Conservation (phyloP, 73 alveolate genomes). For the Paramecium biaurelia region DNA sequence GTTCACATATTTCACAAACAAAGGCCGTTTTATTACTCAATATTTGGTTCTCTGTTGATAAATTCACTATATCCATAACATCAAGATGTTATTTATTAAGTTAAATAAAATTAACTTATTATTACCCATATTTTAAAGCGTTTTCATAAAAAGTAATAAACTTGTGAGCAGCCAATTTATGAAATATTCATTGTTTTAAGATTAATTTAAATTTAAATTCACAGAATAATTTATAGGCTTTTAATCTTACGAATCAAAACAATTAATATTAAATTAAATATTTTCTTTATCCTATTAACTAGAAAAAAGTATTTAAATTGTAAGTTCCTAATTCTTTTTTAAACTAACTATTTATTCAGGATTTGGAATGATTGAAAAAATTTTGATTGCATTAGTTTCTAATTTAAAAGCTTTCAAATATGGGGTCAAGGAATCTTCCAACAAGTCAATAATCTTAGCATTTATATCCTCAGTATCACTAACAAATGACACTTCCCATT, state of each 20-base stretch:
- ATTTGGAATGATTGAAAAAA: neutral
- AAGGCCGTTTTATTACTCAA: neutral
- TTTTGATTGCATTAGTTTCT: neutral
- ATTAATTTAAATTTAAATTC: neutral
- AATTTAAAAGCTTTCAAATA: conserved; percentile 33
- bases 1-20: neutral
- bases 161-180: neutral
- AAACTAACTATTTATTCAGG: neutral
- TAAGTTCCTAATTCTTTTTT: neutral
- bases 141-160: neutral
- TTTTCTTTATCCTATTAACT: neutral
- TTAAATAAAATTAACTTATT: neutral
- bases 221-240: neutral
- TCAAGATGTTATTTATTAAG: neutral
- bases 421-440: conserved; percentile 65
- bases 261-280: neutral
- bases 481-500: too few relatives aligned
- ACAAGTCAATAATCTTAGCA: conserved; percentile 65
- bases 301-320: neutral
- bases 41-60: neutral
- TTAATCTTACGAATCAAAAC: neutral
- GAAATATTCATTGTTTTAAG: neutral
- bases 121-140: neutral
- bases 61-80: neutral
- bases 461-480: conserved; percentile 54